Evolutionary conservation across 345 rosid species (phyloP), one percentile per base, ranked within the genome.

Genomic region (Luvunga scandens): DNA sequence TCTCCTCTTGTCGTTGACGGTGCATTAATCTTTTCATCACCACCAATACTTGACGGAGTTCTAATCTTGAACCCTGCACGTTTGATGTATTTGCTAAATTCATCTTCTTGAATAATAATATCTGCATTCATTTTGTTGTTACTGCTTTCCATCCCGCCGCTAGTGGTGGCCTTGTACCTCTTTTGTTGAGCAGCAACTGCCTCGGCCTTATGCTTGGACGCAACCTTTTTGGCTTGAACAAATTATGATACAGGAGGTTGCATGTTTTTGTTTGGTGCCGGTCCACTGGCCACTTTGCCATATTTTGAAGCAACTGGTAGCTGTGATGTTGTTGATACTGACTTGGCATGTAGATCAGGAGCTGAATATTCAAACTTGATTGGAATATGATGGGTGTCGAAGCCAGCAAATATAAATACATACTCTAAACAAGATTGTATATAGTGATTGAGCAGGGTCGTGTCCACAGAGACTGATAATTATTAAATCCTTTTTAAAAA

Each of bases 51-150:
- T 21, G 59, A 62, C 7, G 22, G 45, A 62, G 69, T 21, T 62
- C 87, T 59, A 0, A 88, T 75, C 84, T 57, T 87, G 4, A 45
- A n/a, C 79, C 50, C 82, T 5, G 84, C 81, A 0, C 81, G 73
- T 13, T 42, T 24, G 24, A 88, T 84, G 72, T 69, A 88, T 19
- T 72, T 71, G 0, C 86, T 69, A 28, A 83, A 81, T 9, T 30
- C 57, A 6, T 79, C 89, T 21, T 79, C 89, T 9, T 82, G 87
- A 69, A 69, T 13, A 45, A 45, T 45, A 45, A 4, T 66, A 30
- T 67, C 71, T 30, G 24, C 55, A 30, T 68, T 77, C 27, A 38
- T 31, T 71, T 78, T 76, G 28, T 65, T 72, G 7, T 78, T 78
- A 14, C 60, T 69, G 7, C 64, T 71, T 25, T 79, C 53, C 55